Percentiles rank a stretch among this genome's conserved stretches.
These are phyloP conservation scores for Millerozyma acaciae DNA, from an alignment of 805 yeast genomes.

Conservation along the genomic window DNA sequence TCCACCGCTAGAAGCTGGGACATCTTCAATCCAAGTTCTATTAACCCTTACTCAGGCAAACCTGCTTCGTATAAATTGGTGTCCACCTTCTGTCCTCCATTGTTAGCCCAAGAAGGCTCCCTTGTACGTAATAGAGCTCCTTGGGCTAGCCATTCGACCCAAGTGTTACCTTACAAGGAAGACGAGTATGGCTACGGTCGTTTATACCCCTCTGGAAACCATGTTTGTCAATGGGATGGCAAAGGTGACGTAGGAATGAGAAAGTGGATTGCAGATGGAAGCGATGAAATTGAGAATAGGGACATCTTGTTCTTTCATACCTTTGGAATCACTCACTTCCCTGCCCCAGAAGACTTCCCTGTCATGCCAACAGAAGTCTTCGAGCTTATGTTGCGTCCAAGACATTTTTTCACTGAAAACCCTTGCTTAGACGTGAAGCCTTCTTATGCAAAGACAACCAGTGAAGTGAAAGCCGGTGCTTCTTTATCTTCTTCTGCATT, in stretches of 20 bases:
- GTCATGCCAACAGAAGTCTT: conserved; percentile 86
- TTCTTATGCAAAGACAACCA: conserved; percentile 43
- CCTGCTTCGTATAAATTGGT: conserved; percentile 76
- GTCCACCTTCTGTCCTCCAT: conserved; percentile 68
- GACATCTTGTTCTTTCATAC: conserved; percentile 78
- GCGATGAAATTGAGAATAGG: conserved; percentile 56
- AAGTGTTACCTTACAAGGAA: conserved; percentile 69
- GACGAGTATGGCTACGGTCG: conserved; percentile 49
- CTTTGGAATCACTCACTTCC: conserved; percentile 82
- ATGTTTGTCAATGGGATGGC: conserved; percentile 71
- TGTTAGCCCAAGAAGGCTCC: conserved; percentile 70
- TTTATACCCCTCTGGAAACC: conserved; percentile 77
- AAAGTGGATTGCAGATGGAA: conserved; percentile 64
- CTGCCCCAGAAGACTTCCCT: conserved; percentile 88
- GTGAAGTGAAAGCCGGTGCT: conserved; percentile 34
- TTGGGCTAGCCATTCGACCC: conserved; percentile 66
- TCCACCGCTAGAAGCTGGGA: conserved; percentile 73
- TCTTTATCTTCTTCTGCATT: conserved; percentile 35
- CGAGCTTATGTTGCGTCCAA: conserved; percentile 68
- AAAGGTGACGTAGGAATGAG: conserved; percentile 64
- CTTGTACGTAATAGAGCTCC: conserved; percentile 78
- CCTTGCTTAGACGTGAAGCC: conserved; percentile 76
- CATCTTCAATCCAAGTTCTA: conserved; percentile 64
- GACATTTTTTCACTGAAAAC: conserved; percentile 73
- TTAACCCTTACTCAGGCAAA: conserved; percentile 67